Percentiles rank a stretch among this genome's conserved stretches.
Conservation (phyloP, 306 rosid genomes). For the Pueraria montana region DNA sequence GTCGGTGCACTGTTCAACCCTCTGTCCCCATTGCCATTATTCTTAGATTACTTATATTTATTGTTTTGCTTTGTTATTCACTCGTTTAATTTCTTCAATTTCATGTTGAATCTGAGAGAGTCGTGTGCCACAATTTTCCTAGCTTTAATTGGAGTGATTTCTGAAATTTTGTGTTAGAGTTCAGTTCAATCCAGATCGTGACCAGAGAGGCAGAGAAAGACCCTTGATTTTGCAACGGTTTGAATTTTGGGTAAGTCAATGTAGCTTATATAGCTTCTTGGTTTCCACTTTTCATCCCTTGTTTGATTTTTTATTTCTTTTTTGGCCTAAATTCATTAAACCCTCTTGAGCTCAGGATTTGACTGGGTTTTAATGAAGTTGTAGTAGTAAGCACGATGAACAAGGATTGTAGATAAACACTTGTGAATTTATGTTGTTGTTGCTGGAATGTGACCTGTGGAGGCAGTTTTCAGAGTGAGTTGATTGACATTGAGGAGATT, state of each 20-base stretch:
- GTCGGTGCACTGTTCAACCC: slow-evolving; percentile 38
- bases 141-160: background rate
- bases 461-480: slow-evolving; percentile 25
- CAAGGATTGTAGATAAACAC: background rate
- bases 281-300: background rate
- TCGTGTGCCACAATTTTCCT: background rate
- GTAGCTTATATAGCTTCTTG: background rate
- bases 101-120: background rate
- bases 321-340: background rate
- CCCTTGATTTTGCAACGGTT: slow-evolving; percentile 28
- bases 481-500: slow-evolving; percentile 43
- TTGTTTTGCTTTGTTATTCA: background rate
- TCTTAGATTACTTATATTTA: background rate
- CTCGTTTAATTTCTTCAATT: slow-evolving; percentile 17
- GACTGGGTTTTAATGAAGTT: slow-evolving; percentile 28
- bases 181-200: slow-evolving; percentile 52
- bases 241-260: slow-evolving; percentile 31
- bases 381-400: background rate
- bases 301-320: background rate
- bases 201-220: background rate
- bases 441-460: slow-evolving; percentile 28
- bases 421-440: slow-evolving; percentile 35
- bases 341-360: background rate
- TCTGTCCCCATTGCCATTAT: slow-evolving; percentile 49
- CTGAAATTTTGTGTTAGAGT: slow-evolving; percentile 16